These are phyloP conservation scores for Cokeromyces recurvatus DNA, from an alignment of 371 early-diverging fungal species.

Conservation along the genomic window DNA sequence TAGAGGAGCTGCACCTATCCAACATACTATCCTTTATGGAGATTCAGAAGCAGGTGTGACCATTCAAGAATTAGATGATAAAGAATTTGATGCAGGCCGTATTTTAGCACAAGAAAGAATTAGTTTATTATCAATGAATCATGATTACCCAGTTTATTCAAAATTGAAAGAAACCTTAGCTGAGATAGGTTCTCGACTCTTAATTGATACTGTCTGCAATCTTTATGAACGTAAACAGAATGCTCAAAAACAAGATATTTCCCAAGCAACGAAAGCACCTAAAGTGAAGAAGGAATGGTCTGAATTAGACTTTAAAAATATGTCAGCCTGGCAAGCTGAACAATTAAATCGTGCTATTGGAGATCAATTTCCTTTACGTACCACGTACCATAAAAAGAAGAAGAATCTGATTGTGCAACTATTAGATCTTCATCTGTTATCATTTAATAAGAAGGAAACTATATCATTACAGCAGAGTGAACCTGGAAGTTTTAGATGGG, in stretches of 20 bases:
- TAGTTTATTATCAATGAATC: background rate
- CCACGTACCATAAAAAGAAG: slow-evolving; percentile 10
- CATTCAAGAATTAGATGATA: slow-evolving; percentile 77
- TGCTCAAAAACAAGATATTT: slow-evolving; percentile 61
- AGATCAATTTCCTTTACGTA: slow-evolving; percentile 38
- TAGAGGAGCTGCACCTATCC: slow-evolving; percentile 92
- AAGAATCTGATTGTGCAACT: slow-evolving; percentile 21
- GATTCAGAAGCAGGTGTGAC: slow-evolving; percentile 82
- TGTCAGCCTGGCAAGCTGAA: slow-evolving; percentile 61
- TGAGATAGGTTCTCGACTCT: slow-evolving; percentile 56
- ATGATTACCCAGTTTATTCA: slow-evolving; percentile 25
- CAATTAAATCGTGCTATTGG: slow-evolving; percentile 73
- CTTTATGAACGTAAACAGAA: slow-evolving; percentile 47
- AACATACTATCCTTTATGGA: slow-evolving; percentile 77
- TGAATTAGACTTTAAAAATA: slow-evolving; percentile 55
- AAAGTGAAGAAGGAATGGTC: slow-evolving; percentile 62
- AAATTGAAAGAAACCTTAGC: slow-evolving; percentile 44
- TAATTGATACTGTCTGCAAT: slow-evolving; percentile 60
- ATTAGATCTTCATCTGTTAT: slow-evolving; percentile 20
- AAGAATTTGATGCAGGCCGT: slow-evolving; percentile 81
- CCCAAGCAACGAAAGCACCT: slow-evolving; percentile 68
- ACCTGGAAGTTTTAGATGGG: slow-evolving; percentile 51
- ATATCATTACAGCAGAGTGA: background rate
- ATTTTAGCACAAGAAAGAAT: slow-evolving; percentile 67
- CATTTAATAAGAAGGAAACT: slow-evolving; percentile 4